phyloP scores from a whole-genome alignment of 2,329 filamentous ascomycete species.

The Cordyceps farinosa region DNA sequence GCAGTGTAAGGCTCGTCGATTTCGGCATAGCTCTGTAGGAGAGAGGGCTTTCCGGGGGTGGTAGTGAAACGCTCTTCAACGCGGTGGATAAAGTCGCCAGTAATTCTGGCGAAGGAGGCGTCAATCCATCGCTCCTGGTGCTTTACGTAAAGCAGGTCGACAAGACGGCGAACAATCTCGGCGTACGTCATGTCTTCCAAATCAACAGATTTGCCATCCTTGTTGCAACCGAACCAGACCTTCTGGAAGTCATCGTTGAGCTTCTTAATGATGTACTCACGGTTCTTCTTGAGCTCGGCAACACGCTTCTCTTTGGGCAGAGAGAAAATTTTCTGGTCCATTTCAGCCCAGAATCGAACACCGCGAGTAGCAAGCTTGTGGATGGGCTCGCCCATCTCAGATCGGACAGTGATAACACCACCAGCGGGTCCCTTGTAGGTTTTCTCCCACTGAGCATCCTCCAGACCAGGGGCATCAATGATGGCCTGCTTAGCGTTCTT shows the following conservation, averaged over 20 bases:
- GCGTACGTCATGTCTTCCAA: conserved; percentile 95
- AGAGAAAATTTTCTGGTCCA: conserved; percentile 98
- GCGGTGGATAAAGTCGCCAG: conserved; percentile 93
- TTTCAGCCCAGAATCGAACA: conserved; percentile 96
- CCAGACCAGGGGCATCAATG: conserved; percentile 76
- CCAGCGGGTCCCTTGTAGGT: conserved; percentile 89
- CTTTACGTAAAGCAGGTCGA: conserved; percentile 87
- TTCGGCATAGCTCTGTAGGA: conserved; percentile 87
- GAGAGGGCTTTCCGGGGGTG: conserved; percentile 66
- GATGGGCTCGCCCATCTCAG: conserved; percentile 99
- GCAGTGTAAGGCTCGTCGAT: conserved; percentile 76
- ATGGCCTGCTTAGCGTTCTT: conserved; percentile 87
- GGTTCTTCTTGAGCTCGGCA: conserved; percentile 80
- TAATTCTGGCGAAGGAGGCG: conserved; percentile 73
- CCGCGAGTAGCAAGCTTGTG: conserved; percentile 97
- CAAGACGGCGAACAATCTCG: conserved; percentile 81
- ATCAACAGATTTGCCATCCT: conserved; percentile 74
- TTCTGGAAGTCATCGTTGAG: conserved; percentile 96
- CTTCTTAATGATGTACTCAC: conserved; percentile 90
- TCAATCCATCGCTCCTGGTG: conserved; percentile 93
- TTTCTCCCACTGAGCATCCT: conserved; percentile 83
- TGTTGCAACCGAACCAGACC: conserved; percentile 91
- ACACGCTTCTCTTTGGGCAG: conserved; percentile 93
- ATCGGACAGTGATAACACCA: conserved; percentile 92
- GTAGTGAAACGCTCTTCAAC: conserved; percentile 93